Base-by-base conservation (phyloP, 768 basidiomycete genomes). In the Russula compacta region DNA sequence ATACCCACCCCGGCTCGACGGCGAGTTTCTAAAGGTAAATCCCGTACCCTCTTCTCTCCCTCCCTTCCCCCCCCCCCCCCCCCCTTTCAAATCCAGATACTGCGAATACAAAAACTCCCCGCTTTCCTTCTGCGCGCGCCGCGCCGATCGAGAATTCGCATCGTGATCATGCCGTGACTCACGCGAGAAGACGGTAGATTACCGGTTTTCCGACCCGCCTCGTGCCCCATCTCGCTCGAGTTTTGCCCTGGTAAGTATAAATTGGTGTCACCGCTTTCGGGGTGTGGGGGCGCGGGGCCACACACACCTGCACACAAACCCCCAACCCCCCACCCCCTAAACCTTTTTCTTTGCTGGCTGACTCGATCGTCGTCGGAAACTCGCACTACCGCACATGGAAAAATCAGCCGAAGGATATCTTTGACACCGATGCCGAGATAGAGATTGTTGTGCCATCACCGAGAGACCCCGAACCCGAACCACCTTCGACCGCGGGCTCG, bases 101-200 rank as follows among this genome's bases (percentile, higher is more conserved):
- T 29, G 24, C 24, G 24, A 29, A 29, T 29, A 29, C 24, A 29
- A 29, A 29, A 29, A n/a, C n/a, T n/a, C n/a, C n/a, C n/a, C n/a
- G n/a, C n/a, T n/a, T n/a, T n/a, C n/a, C n/a, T n/a, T n/a, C n/a
- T n/a, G n/a, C n/a, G n/a, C n/a, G n/a, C n/a, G n/a, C n/a, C n/a
- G 11, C 36, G 24, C 17, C 44, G 58, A 59, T 59, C 58, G 29
- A 29, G 19, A 17, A 42, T 29, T 29, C 11, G 33, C 39, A 49
- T 36, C 39, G 1, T 43, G 5, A n/a, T 36, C 19, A 52, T 2
- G 40, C 14, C 15, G 19, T 50, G 40, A 50, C 54, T 57, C 29
- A 38, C 60, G 49, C 55, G 36, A 59, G 56, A 60, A 64, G 55
- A 64, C 66, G 14, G 64, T 64, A 52, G 66, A 66, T 57, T 61